Evolutionary conservation across 163 green algal species (phyloP).

Genomic region (Prototheca cutis): DNA sequence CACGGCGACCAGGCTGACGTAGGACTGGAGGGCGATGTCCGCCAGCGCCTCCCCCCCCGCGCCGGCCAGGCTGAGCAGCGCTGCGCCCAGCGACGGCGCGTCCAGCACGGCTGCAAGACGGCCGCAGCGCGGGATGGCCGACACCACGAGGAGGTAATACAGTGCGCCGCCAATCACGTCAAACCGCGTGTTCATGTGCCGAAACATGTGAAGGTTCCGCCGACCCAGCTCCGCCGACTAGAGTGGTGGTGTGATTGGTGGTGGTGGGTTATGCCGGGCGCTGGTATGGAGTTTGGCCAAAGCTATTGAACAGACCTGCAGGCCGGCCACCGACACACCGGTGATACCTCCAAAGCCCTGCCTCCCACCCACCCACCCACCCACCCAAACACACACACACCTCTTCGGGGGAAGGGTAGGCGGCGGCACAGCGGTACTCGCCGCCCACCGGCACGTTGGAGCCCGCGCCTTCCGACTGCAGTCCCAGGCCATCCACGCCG

Average conservation of each 20-base stretch:
- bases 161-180: slow-evolving; percentile 72
- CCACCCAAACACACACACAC: too few relatives aligned
- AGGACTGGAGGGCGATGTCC: slow-evolving; percentile 45
- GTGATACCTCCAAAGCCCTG: too few relatives aligned
- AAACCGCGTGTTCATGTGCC: slow-evolving; percentile 63
- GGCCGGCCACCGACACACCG: too few relatives aligned
- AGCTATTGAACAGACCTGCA: too few relatives aligned
- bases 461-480: not conserved
- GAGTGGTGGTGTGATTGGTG: not conserved
- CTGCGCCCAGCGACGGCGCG: slow-evolving; percentile 27
- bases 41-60: slow-evolving; percentile 20
- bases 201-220: slow-evolving; percentile 72
- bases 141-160: slow-evolving; percentile 79
- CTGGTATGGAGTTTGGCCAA: too few relatives aligned
- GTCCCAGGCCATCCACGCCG: slow-evolving; percentile 7
- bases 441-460: slow-evolving; percentile 10
- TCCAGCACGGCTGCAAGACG: slow-evolving; percentile 38
- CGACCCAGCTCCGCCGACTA: slow-evolving; percentile 41
- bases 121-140: slow-evolving; percentile 58
- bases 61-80: slow-evolving; percentile 8
- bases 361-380: too few relatives aligned
- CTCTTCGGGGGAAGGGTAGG: slow-evolving; percentile 19
- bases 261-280: too few relatives aligned
- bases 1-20: slow-evolving; percentile 40
- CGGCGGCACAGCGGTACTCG: slow-evolving; percentile 34